These are phyloP conservation scores for Ganoderma lucidum DNA, from an alignment of 1,284 basidiomycete species.

Conservation along the genomic window DNA sequence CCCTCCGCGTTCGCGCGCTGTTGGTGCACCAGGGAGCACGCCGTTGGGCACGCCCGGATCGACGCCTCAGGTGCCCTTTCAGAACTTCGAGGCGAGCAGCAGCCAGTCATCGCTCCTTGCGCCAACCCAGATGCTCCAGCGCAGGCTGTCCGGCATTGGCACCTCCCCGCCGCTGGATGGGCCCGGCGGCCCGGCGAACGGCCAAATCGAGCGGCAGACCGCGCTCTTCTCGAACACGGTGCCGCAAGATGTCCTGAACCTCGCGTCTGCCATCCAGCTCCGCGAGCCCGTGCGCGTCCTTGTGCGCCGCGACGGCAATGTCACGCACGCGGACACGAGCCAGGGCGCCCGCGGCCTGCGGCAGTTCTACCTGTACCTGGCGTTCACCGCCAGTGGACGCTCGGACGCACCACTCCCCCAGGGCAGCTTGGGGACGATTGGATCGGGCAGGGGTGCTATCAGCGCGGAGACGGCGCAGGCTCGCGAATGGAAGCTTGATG, in stretches of 20 bases:
- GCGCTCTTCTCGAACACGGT: constrained; percentile 96
- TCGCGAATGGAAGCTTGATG: constrained; percentile 97
- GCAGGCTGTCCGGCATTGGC: constrained; percentile 65
- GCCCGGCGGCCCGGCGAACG: constrained; percentile 17
- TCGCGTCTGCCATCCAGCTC: constrained; percentile 88
- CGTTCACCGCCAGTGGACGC: constrained; percentile 86
- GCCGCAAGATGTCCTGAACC: constrained; percentile 92
- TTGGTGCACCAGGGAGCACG: constrained; percentile 45
- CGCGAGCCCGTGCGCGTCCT: constrained; percentile 96
- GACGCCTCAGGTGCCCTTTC: constrained; percentile 51
- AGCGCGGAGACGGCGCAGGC: constrained; percentile 89
- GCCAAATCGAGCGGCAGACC: constrained; percentile 86
- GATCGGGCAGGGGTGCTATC: constrained; percentile 82
- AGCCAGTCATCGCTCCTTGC: constrained; percentile 49
- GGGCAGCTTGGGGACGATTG: constrained; percentile 87
- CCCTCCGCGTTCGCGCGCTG: constrained; percentile 77
- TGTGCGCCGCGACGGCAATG: constrained; percentile 93
- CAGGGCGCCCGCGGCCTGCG: constrained; percentile 86
- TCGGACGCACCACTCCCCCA: constrained; percentile 64
- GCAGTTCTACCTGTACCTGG: constrained; percentile 93
- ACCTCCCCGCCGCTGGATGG: constrained; percentile 39
- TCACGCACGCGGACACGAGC: constrained; percentile 72
- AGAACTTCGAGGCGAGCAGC: constrained; percentile 58
- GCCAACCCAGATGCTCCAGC: constrained; percentile 60
- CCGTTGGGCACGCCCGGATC: constrained; percentile 47